Conservation (phyloP, 2,329 filamentous ascomycete genomes). For the Beauveria australis region DNA sequence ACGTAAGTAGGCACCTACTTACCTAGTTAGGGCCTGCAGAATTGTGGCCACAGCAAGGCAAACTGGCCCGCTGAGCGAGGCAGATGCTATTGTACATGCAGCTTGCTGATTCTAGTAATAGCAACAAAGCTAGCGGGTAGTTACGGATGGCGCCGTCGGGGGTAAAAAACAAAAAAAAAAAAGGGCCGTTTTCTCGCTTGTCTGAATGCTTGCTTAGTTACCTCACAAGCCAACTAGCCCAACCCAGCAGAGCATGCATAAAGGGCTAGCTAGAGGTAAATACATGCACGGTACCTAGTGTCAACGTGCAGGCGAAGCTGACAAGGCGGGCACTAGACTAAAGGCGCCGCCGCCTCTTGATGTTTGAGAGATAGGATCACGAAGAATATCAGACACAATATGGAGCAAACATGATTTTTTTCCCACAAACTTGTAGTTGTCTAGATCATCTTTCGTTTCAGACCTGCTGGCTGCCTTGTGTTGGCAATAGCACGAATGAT, state of each 20-base stretch:
- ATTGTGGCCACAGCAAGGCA: background rate
- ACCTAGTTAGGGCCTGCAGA: background rate
- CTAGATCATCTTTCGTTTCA: no score
- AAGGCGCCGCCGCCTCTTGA: background rate
- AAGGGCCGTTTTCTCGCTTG: background rate
- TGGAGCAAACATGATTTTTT: no score
- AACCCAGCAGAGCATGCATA: conserved; percentile 4
- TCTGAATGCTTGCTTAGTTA: background rate
- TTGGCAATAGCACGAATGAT: no score
- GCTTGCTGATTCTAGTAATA: background rate
- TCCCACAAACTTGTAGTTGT: no score
- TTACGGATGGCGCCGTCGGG: background rate
- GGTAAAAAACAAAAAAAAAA: background rate
- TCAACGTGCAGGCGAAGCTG: background rate
- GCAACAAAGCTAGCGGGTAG: background rate
- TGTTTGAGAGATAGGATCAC: no score
- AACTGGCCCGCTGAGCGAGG: conserved; percentile 1
- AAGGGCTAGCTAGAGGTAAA: background rate
- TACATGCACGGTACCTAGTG: background rate
- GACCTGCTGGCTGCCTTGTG: no score
- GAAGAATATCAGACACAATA: no score
- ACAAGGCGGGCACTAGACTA: background rate
- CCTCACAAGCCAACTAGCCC: background rate
- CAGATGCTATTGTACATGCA: conserved; percentile 3
- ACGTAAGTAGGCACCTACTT: background rate